These are phyloP conservation scores for Apophysomyces trapeziformis DNA, from an alignment of 371 early-diverging fungal species.

Conservation along the genomic window DNA sequence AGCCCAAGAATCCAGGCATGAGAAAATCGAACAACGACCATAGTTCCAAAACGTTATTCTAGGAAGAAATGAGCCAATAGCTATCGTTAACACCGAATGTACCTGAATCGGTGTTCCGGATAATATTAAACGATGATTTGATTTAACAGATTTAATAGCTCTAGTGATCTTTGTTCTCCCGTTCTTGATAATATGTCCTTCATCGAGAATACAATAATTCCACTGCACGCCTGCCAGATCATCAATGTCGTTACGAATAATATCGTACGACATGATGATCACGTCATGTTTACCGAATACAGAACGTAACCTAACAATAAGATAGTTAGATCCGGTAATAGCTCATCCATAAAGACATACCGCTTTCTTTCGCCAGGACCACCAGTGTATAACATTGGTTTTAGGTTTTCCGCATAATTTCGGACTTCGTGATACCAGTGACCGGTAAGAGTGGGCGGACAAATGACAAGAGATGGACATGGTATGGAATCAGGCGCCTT, in stretches of 20 bases:
- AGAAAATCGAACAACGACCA: slow-evolving; percentile 99
- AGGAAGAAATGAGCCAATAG: slow-evolving; percentile 8
- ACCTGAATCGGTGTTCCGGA: slow-evolving; percentile 99
- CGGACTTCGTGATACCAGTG: slow-evolving; percentile 98
- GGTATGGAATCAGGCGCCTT: slow-evolving; percentile 67
- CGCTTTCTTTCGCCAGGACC: slow-evolving; percentile 78
- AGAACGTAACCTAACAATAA: slow-evolving; percentile 37
- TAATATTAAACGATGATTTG: slow-evolving; percentile 91
- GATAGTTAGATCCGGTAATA: neutral
- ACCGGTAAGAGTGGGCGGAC: slow-evolving; percentile 96
- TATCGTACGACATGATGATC: slow-evolving; percentile 96
- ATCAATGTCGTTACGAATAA: slow-evolving; percentile 95
- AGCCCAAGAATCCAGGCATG: slow-evolving; percentile 96
- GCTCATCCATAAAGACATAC: slow-evolving; percentile 22
- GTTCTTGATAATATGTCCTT: slow-evolving; percentile 99
- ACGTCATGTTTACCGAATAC: slow-evolving; percentile 69
- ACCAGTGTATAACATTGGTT: slow-evolving; percentile 87
- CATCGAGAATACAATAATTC: slow-evolving; percentile 99
- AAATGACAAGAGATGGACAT: slow-evolving; percentile 93
- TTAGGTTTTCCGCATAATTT: slow-evolving; percentile 78
- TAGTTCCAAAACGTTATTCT: slow-evolving; percentile 96
- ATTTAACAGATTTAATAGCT: slow-evolving; percentile 82
- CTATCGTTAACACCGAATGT: slow-evolving; percentile 2
- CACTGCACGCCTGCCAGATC: slow-evolving; percentile 73
- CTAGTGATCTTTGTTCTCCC: slow-evolving; percentile 93